Evolutionary conservation across 257 asterid species (phyloP).

Genomic region (Ligustrum vulgare): DNA sequence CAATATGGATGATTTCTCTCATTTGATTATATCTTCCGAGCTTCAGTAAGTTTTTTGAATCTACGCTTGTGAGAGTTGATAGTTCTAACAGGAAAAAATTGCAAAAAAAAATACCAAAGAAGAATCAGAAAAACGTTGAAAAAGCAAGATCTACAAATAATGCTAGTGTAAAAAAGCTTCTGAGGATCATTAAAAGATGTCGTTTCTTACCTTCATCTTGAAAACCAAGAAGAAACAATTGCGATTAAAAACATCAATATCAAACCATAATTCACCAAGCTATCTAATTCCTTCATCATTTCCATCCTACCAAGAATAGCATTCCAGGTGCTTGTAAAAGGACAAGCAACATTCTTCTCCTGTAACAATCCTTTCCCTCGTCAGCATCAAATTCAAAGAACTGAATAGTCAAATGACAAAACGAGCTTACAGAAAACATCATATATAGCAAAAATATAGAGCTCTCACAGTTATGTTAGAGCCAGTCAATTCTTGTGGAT

Average conservation of each 20-base stretch:
- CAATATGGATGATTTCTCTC: not conserved
- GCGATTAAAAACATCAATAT: conserved; percentile 48
- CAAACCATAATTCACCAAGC: conserved; percentile 67
- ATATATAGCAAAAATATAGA: too few species aligned
- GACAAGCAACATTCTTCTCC: conserved; percentile 56
- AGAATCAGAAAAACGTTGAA: not conserved
- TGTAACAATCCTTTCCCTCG: conserved; percentile 29
- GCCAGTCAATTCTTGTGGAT: too few species aligned
- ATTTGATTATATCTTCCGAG: not conserved
- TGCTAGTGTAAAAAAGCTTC: too few species aligned
- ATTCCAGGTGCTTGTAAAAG: conserved; percentile 61
- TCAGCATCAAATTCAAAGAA: conserved; percentile 17
- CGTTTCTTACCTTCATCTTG: too few species aligned
- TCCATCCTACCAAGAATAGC: conserved; percentile 46
- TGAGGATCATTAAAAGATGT: not conserved
- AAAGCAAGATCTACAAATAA: not conserved
- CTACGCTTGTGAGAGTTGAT: not conserved
- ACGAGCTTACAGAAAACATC: too few species aligned
- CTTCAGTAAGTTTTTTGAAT: not conserved
- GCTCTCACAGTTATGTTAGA: too few species aligned
- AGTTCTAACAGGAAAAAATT: not conserved
- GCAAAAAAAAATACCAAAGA: not conserved
- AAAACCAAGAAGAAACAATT: too few species aligned
- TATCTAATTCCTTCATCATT: conserved; percentile 46
- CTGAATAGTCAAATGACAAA: not conserved